These are phyloP conservation scores for Ceriops zippeliana DNA, from an alignment of 345 rosid species.

Conservation along the genomic window DNA sequence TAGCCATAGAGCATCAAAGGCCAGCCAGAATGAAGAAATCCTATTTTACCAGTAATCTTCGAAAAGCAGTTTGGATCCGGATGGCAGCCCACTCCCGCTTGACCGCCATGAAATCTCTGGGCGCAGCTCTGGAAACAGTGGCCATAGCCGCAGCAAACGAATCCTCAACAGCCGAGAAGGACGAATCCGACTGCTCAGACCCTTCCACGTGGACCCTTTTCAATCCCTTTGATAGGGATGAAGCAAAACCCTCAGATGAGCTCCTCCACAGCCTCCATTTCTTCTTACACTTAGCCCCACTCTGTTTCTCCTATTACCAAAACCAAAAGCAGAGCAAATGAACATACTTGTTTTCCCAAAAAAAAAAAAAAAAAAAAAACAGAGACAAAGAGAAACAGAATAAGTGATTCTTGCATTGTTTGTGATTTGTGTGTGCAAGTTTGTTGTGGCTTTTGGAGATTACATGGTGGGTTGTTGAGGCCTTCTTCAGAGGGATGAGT, in stretches of 20 bases:
- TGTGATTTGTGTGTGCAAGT: too few species aligned
- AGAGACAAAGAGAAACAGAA: neutral
- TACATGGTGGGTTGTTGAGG: conserved; percentile 45
- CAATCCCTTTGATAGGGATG: conserved; percentile 39
- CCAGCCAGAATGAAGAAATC: neutral
- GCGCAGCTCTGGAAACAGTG: conserved; percentile 65
- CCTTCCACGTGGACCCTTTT: conserved; percentile 43
- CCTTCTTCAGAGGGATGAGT: conserved; percentile 44
- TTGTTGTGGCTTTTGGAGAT: neutral
- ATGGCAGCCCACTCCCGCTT: conserved; percentile 89
- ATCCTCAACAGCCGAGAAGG: conserved; percentile 35
- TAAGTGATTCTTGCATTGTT: too few species aligned
- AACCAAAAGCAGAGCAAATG: neutral
- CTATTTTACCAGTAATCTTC: conserved; percentile 66
- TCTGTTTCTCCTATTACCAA: conserved; percentile 38
- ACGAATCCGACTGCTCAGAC: conserved; percentile 51
- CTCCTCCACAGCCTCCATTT: conserved; percentile 91
- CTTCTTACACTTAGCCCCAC: conserved; percentile 52
- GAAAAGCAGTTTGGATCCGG: conserved; percentile 78
- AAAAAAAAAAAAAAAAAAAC: neutral
- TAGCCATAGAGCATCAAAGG: neutral
- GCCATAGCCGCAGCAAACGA: conserved; percentile 67
- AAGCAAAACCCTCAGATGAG: conserved; percentile 60
- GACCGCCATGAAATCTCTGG: conserved; percentile 62
- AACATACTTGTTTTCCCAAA: too few species aligned